Evolutionary conservation across 345 rosid genomes (phyloP).

Genomic region (Brassica rapa): DNA sequence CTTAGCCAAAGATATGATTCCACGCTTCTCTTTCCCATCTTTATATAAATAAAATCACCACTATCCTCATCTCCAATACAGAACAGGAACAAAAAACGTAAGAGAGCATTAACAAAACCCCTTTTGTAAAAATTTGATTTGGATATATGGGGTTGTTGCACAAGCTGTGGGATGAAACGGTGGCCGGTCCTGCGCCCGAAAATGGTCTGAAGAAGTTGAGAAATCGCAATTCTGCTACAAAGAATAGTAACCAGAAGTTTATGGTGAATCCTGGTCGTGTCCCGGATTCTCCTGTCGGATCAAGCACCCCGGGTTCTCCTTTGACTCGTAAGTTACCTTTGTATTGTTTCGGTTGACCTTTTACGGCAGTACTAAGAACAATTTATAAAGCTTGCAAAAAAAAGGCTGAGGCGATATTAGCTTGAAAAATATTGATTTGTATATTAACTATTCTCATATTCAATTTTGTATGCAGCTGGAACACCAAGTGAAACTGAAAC

Average conservation of each 20-base stretch:
- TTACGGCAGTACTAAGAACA: constrained; percentile 1
- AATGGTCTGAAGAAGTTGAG: constrained; percentile 62
- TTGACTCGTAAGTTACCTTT: constrained; percentile 45
- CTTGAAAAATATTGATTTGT: neutral
- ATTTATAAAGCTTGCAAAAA: neutral
- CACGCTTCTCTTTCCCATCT: constrained; percentile 40
- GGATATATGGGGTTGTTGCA: constrained; percentile 67
- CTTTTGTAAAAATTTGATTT: neutral
- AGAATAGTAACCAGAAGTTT: constrained; percentile 34
- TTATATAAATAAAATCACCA: constrained; percentile 26
- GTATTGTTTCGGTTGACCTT: neutral
- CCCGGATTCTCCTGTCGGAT: constrained; percentile 46
- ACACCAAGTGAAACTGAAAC: constrained; percentile 59
- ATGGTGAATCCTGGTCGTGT: constrained; percentile 43
- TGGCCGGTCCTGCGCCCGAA: constrained; percentile 88
- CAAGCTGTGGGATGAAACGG: constrained; percentile 93
- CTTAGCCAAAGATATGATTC: constrained; percentile 27
- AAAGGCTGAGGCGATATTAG: neutral
- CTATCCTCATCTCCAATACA: constrained; percentile 15
- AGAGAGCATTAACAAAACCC: neutral
- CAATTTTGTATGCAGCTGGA: constrained; percentile 52
- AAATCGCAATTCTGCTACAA: constrained; percentile 35
- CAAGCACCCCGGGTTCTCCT: constrained; percentile 56
- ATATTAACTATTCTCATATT: neutral
- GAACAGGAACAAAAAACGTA: constrained; percentile 8